Percentiles rank a stretch among this genome's conserved stretches.
These are phyloP conservation scores for Begonia loranthoides DNA, from an alignment of 306 rosid species.

Conservation along the genomic window DNA sequence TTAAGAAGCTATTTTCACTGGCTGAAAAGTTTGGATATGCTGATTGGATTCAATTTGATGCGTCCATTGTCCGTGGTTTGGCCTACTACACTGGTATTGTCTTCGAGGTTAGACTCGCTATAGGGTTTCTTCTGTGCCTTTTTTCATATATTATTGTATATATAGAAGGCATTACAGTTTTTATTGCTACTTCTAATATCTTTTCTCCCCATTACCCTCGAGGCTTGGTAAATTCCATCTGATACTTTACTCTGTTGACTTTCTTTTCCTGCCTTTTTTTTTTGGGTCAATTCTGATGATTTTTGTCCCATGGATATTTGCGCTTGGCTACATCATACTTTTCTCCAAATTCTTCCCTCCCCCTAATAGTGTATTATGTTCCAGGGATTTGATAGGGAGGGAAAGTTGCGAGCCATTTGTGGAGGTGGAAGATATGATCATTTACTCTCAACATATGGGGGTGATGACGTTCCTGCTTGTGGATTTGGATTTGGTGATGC, in stretches of 20 bases:
- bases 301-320: too few relatives aligned
- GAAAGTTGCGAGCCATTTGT: slow-evolving; percentile 96
- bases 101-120: slow-evolving; percentile 64
- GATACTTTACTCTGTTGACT: too few relatives aligned
- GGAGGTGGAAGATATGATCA: slow-evolving; percentile 93
- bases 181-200: too few relatives aligned
- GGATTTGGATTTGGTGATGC: slow-evolving; percentile 99
- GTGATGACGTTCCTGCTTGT: slow-evolving; percentile 83
- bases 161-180: too few relatives aligned
- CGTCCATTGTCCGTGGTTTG: slow-evolving; percentile 95
- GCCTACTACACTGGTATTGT: slow-evolving; percentile 96
- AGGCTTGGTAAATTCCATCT: too few relatives aligned
- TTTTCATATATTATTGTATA: too few relatives aligned
- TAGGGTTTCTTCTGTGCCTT: too few relatives aligned
- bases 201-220: too few relatives aligned
- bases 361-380: slow-evolving; percentile 13
- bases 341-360: not conserved
- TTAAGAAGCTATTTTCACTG: slow-evolving; percentile 71
- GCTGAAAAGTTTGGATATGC: slow-evolving; percentile 85
- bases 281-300: too few relatives aligned
- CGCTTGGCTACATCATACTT: too few relatives aligned
- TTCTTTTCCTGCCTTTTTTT: too few relatives aligned
- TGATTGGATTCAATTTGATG: slow-evolving; percentile 93
- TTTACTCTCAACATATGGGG: slow-evolving; percentile 88
- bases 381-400: slow-evolving; percentile 86